These are phyloP conservation scores for Apiospora kogelbergensis DNA, from an alignment of 2,329 filamentous ascomycete species.

Conservation along the genomic window DNA sequence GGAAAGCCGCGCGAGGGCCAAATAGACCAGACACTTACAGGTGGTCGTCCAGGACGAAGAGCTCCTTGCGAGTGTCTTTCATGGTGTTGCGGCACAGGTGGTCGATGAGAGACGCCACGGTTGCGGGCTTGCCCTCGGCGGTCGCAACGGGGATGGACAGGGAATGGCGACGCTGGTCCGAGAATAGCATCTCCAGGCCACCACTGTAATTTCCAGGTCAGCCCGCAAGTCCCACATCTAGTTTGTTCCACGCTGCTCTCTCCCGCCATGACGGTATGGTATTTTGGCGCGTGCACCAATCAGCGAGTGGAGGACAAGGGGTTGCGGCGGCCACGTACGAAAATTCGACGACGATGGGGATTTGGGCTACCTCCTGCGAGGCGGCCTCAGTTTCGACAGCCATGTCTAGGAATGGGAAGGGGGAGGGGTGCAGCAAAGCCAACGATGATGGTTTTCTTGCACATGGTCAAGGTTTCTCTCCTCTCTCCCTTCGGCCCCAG, in stretches of 20 bases:
- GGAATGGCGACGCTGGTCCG: constrained; percentile 72
- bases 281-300: not conserved
- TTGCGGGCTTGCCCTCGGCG: constrained; percentile 60
- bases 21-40: constrained; percentile 63
- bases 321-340: constrained; percentile 44
- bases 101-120: constrained; percentile 72
- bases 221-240: not conserved
- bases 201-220: constrained; percentile 54
- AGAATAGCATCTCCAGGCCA: constrained; percentile 92
- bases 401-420: not conserved
- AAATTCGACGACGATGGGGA: constrained; percentile 60
- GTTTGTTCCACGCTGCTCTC: not conserved
- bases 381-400: not conserved
- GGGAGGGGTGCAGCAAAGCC: not conserved
- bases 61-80: constrained; percentile 80
- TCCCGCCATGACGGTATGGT: not conserved
- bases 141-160: constrained; percentile 66
- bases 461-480: not conserved
- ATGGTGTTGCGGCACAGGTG: constrained; percentile 81
- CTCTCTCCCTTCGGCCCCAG: no score
- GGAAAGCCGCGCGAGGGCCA: constrained; percentile 10
- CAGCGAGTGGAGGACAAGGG: not conserved
- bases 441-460: not conserved
- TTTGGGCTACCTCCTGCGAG: not conserved
- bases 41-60: constrained; percentile 84